Evolutionary conservation across 257 asterid species (phyloP).

Genomic region (Lantana camara): DNA sequence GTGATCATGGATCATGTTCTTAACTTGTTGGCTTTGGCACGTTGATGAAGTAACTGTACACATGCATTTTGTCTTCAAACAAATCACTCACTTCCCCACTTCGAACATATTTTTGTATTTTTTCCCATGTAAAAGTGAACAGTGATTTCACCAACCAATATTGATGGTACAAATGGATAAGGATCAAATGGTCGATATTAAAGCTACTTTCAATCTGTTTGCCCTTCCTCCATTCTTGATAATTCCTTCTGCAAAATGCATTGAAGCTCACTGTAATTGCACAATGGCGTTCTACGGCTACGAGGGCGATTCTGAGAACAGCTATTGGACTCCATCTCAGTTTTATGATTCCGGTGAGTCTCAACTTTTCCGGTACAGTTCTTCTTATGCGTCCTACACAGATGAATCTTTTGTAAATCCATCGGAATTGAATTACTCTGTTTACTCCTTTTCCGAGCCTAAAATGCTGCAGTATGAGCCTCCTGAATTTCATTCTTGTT

Average conservation of each 20-base stretch:
- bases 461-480: slow-evolving; percentile 16
- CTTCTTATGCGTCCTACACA: slow-evolving; percentile 15
- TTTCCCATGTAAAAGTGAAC: background rate
- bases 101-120: background rate
- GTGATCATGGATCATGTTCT: slow-evolving; percentile 22
- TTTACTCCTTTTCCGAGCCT: slow-evolving; percentile 28
- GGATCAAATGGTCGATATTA: slow-evolving; percentile 36
- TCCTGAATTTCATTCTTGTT: background rate
- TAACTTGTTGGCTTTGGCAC: slow-evolving; percentile 15
- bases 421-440: slow-evolving; percentile 30
- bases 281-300: slow-evolving; percentile 62
- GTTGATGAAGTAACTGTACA: slow-evolving; percentile 8
- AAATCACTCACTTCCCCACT: slow-evolving; percentile 16
- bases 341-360: slow-evolving; percentile 31
- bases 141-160: slow-evolving; percentile 13
- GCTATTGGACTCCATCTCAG: slow-evolving; percentile 35
- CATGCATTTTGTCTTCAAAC: slow-evolving; percentile 25
- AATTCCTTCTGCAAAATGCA: background rate
- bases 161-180: slow-evolving; percentile 37
- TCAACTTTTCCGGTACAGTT: background rate
- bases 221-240: slow-evolving; percentile 1
- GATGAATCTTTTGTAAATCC: slow-evolving; percentile 22
- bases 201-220: slow-evolving; percentile 1
- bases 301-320: slow-evolving; percentile 40
- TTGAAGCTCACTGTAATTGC: background rate